A percentile compares a stretch with the other conserved stretches of the same genome.
Evolutionary conservation across 257 asterid species (phyloP).

Genomic region (Haberlea rhodopensis): DNA sequence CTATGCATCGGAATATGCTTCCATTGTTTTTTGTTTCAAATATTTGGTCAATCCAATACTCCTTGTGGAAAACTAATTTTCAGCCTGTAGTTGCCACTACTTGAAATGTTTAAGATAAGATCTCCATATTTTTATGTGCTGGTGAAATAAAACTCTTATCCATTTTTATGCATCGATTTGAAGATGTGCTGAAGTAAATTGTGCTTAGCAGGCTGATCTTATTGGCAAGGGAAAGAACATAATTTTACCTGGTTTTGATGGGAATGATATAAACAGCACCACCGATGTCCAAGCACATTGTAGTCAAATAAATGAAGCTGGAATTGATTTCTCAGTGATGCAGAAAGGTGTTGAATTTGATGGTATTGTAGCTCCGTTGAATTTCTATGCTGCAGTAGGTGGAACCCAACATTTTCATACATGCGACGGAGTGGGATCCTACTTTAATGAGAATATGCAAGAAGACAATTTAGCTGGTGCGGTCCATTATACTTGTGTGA

Average conservation of each 20-base stretch:
- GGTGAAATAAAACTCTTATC: neutral
- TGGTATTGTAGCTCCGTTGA: constrained; percentile 36
- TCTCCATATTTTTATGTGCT: neutral
- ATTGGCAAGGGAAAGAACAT: constrained; percentile 2
- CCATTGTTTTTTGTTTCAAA: neutral
- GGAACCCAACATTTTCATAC: constrained; percentile 8
- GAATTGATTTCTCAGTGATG: constrained; percentile 18
- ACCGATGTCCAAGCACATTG: constrained; percentile 14
- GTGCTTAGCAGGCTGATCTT: constrained; percentile 7
- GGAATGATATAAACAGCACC: constrained; percentile 26
- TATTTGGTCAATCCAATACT: neutral
- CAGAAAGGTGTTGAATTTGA: constrained; percentile 28
- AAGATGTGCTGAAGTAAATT: neutral
- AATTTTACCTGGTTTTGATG: constrained; percentile 9
- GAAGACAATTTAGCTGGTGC: constrained; percentile 19
- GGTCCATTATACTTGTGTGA: neutral
- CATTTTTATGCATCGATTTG: neutral
- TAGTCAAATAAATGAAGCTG: constrained; percentile 16
- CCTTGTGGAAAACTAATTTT: neutral
- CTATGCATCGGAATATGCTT: neutral
- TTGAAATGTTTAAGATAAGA: neutral
- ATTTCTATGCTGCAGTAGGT: constrained; percentile 14
- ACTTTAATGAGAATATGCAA: neutral
- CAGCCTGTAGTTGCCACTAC: neutral
- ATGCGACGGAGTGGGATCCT: constrained; percentile 5